Conservation (phyloP, 2,329 filamentous ascomycete genomes). For the Phoma herbarum region DNA sequence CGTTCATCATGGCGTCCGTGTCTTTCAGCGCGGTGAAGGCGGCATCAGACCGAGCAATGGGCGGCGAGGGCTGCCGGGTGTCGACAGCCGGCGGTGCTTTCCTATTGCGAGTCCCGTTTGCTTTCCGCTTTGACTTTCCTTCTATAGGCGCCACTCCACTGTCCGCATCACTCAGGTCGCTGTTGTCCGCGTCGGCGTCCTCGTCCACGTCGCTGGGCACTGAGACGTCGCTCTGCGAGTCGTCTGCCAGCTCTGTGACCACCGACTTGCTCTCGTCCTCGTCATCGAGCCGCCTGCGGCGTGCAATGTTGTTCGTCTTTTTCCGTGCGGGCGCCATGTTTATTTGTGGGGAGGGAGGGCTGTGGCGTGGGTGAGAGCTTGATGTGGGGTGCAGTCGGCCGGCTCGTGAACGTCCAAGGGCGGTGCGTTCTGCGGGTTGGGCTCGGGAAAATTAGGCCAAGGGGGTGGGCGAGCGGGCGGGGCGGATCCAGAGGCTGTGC, state of each 20-base stretch:
- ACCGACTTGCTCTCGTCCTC: constrained; percentile 53
- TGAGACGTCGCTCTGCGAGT: constrained; percentile 70
- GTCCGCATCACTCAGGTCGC: constrained; percentile 64
- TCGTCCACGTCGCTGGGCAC: constrained; percentile 65
- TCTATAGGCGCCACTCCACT: constrained; percentile 46
- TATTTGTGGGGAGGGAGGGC: constrained; percentile 28
- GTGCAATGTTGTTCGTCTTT: constrained; percentile 47
- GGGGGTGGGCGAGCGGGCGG: constrained; percentile 24
- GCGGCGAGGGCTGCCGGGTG: constrained; percentile 44
- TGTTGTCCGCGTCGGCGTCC: constrained; percentile 66
- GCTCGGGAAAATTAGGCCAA: constrained; percentile 28
- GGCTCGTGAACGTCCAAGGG: constrained; percentile 16
- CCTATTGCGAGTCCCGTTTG: constrained; percentile 50
- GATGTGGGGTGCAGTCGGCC: constrained; percentile 21
- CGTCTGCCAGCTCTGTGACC: constrained; percentile 63
- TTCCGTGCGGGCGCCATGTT: constrained; percentile 51
- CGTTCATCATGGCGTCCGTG: constrained; percentile 69
- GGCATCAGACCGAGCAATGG: constrained; percentile 50
- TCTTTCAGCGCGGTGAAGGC: constrained; percentile 60
- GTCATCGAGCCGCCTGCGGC: constrained; percentile 52
- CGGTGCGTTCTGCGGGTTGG: constrained; percentile 32
- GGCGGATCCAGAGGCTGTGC: constrained; percentile 32
- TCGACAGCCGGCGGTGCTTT: constrained; percentile 38
- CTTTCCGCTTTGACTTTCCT: constrained; percentile 50
- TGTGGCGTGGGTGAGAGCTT: constrained; percentile 26